Conservation (phyloP, 2,329 filamentous ascomycete species). For the Neurospora sp. region DNA sequence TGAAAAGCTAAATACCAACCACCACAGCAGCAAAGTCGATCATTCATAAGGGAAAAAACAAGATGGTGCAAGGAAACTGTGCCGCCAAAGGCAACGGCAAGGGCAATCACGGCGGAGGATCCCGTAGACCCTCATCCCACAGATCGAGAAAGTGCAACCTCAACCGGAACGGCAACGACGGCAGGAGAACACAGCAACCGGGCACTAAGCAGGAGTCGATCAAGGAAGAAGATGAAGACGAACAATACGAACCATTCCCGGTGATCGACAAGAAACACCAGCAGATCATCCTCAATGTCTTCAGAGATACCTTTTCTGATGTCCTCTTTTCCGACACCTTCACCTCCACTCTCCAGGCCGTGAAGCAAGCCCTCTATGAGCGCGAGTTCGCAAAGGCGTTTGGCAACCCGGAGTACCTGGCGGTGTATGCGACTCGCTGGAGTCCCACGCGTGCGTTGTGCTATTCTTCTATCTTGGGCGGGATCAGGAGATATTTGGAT, state of each 20-base stretch:
- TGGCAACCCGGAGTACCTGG: constrained; percentile 56
- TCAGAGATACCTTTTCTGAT: constrained; percentile 51
- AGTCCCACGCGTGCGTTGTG: constrained; percentile 77
- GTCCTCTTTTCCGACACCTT: constrained; percentile 38
- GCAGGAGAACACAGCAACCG: neutral
- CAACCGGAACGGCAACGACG: neutral
- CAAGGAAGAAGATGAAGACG: neutral
- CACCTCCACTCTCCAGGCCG: constrained; percentile 56
- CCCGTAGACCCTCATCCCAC: neutral
- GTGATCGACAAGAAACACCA: constrained; percentile 10
- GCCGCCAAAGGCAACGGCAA: neutral
- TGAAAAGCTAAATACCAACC: neutral
- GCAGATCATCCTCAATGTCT: constrained; percentile 53
- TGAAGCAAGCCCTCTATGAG: constrained; percentile 79
- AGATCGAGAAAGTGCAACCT: neutral
- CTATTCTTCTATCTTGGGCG: constrained; percentile 53
- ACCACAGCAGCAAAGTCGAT: neutral
- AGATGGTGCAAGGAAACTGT: neutral
- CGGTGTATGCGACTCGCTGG: constrained; percentile 83
- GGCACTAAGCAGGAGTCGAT: neutral
- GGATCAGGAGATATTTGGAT: constrained; percentile 26
- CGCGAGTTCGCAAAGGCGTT: constrained; percentile 80
- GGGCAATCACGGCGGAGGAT: neutral
- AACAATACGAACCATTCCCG: neutral
- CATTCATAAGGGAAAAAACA: no score